A percentile compares a stretch with the other conserved stretches of the same genome.
phyloP scores from a whole-genome alignment of 2,329 filamentous ascomycete species.

The Paecilomyces fulvus region DNA sequence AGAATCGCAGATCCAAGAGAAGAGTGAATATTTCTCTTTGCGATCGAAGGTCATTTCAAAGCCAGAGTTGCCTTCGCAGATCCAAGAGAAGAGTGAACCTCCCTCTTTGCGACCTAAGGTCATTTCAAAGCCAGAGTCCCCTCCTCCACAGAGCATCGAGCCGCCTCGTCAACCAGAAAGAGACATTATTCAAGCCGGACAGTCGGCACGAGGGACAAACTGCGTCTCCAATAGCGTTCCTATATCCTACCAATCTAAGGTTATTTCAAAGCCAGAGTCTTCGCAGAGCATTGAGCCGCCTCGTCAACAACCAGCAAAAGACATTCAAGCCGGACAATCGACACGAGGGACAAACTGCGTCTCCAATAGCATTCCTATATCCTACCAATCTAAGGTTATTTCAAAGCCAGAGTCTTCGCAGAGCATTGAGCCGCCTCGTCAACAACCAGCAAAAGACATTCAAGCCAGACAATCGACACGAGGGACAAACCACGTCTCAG shows the following conservation, averaged over 20 bases:
- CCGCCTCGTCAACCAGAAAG: neutral
- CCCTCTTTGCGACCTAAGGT: no score
- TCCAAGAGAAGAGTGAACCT: no score
- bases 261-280: neutral
- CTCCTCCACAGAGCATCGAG: neutral
- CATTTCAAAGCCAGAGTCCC: neutral
- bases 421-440: no score
- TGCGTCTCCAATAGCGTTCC: neutral
- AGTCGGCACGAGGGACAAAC: neutral
- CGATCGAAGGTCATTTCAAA: no score
- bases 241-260: neutral
- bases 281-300: neutral
- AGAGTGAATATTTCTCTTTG: no score
- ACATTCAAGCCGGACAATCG: neutral
- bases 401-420: no score
- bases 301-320: neutral
- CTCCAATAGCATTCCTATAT: neutral
- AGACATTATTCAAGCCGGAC: neutral
- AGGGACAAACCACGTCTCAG: no score
- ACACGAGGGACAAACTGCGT: neutral
- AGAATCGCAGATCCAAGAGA: no score
- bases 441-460: no score
- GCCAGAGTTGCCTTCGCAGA: neutral
- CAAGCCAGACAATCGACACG: no score
- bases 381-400: no score